Conservation (phyloP, 768 basidiomycete species). For the Cystobasidium ongulense region DNA sequence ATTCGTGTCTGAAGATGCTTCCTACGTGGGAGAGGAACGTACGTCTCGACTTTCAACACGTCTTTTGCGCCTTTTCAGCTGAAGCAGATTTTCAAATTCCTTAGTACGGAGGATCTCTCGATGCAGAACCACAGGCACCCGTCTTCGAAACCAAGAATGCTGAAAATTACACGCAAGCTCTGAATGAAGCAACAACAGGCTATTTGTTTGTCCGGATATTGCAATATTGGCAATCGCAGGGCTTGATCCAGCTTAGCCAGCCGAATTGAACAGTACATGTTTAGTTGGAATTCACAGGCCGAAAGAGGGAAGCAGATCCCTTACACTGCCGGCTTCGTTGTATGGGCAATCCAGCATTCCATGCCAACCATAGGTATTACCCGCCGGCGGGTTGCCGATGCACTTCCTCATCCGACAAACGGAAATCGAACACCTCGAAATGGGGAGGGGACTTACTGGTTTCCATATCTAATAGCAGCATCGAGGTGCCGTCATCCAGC, state of each 20-base stretch:
- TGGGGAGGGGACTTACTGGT: neutral
- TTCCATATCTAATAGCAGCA: neutral
- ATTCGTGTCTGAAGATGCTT: constrained; percentile 17
- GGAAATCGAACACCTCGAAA: neutral
- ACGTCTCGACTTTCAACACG: neutral
- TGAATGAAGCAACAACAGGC: neutral
- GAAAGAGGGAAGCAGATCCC: neutral
- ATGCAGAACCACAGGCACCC: neutral
- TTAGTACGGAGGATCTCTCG: neutral
- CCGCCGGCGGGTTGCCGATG: neutral
- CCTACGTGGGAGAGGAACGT: constrained; percentile 25
- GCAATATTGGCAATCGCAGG: constrained; percentile 6
- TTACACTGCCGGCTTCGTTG: neutral
- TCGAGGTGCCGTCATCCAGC: neutral
- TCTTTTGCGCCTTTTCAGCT: neutral
- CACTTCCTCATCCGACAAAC: neutral
- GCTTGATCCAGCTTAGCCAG: neutral
- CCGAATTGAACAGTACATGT: neutral
- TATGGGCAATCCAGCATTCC: neutral
- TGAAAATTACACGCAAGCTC: neutral
- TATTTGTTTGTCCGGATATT: neutral
- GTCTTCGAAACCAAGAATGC: neutral
- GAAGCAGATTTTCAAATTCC: neutral
- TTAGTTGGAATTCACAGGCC: neutral
- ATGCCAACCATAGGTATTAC: neutral